phyloP scores from a whole-genome alignment of 202 grass and related monocot genomes.

The Miscanthus sacchariflorus region DNA sequence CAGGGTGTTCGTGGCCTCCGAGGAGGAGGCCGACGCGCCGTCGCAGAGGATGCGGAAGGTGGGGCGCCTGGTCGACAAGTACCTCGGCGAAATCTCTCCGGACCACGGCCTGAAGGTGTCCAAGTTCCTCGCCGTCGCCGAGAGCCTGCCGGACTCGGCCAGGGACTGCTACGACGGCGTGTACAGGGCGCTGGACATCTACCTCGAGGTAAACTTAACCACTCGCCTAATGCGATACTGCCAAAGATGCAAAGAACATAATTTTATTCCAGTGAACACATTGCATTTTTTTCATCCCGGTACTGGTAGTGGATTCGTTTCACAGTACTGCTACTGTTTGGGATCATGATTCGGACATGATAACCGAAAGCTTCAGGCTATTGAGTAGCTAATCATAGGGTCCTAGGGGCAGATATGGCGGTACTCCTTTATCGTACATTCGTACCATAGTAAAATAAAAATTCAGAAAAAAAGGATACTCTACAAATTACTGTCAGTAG shows the following conservation, averaged over 20 bases:
- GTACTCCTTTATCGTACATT: not conserved
- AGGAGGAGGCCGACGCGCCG: conserved; percentile 52
- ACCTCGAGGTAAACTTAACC: conserved; percentile 70
- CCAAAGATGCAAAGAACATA: not conserved
- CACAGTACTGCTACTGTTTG: not conserved
- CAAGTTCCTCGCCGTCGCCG: conserved; percentile 81
- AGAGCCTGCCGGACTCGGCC: conserved; percentile 85
- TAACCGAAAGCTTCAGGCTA: conserved; percentile 32
- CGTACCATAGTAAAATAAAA: not conserved
- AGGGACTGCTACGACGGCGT: conserved; percentile 93
- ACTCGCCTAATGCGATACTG: not conserved
- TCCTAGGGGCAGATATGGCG: conserved; percentile 3
- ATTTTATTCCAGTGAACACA: not conserved
- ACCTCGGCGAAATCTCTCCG: conserved; percentile 92
- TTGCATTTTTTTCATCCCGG: not conserved
- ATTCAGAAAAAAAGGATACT: accelerated
- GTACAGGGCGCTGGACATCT: conserved; percentile 92
- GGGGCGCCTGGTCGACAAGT: conserved; percentile 86
- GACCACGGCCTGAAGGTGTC: conserved; percentile 75
- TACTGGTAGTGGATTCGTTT: not conserved
- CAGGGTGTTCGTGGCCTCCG: conserved; percentile 70
- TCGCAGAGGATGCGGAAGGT: conserved; percentile 78
- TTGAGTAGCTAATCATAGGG: conserved; percentile 24
- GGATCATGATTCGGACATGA: conserved; percentile 33
- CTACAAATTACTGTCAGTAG: not conserved